Evolutionary conservation across 306 rosid genomes (phyloP).

Genomic region (Carpinus fangiana): DNA sequence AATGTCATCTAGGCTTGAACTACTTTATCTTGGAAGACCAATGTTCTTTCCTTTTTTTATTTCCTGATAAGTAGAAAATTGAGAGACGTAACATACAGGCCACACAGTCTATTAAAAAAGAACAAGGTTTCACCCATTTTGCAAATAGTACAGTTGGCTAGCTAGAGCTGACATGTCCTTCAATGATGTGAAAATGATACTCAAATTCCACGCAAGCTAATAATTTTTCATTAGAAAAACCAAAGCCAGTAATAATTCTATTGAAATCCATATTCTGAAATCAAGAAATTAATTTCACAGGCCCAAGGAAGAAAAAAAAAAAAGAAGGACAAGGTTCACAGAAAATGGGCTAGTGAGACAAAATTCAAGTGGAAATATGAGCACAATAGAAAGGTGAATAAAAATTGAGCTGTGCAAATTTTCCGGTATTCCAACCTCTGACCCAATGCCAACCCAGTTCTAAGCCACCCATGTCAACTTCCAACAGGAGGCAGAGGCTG

Average conservation of each 20-base stretch:
- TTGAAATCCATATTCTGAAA: background rate
- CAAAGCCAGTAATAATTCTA: background rate
- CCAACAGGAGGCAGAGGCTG: no score
- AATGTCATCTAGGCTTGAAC: background rate
- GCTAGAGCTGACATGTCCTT: background rate
- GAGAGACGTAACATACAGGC: background rate
- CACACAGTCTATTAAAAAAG: background rate
- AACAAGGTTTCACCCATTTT: background rate
- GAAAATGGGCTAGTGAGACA: background rate
- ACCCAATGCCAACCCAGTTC: no score
- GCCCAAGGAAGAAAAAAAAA: no score
- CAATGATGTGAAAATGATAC: background rate
- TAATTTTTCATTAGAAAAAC: background rate
- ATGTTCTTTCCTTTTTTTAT: background rate
- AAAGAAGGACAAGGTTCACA: background rate
- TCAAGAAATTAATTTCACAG: background rate
- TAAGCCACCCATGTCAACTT: no score
- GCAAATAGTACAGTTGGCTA: background rate
- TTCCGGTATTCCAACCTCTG: no score
- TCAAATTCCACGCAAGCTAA: background rate
- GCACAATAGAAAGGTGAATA: background rate
- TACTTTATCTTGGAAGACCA: background rate
- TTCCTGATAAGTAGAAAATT: background rate
- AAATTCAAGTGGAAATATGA: background rate
- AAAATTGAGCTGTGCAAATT: no score